phyloP scores from a whole-genome alignment of 441 rosid genomes.

The Pelargonium cotyledonis region DNA sequence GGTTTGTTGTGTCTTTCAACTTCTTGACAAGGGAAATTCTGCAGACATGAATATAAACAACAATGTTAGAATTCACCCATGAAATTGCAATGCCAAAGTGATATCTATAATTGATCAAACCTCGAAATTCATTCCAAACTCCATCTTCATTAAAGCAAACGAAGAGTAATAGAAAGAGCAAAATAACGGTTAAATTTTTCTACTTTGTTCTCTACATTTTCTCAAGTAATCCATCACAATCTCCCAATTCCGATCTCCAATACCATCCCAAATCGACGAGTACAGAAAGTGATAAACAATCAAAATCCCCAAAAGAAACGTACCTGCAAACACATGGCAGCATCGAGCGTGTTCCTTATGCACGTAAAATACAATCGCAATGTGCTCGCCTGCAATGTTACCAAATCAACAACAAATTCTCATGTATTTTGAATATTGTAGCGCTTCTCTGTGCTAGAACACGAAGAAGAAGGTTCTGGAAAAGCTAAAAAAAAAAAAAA shows the following conservation, averaged over 20 bases:
- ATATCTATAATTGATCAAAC: constrained; percentile 8
- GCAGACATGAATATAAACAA: constrained; percentile 22
- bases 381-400: constrained; percentile 46
- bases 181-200: too few relatives aligned
- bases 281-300: background rate
- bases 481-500: constrained; percentile 8
- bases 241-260: constrained; percentile 3
- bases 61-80: background rate
- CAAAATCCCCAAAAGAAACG: too few relatives aligned
- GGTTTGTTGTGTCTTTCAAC: constrained; percentile 99
- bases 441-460: background rate
- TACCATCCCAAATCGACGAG: background rate
- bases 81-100: constrained; percentile 6
- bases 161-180: background rate
- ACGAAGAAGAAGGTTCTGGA: background rate
- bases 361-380: constrained; percentile 74
- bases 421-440: background rate
- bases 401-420: background rate
- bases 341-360: constrained; percentile 85
- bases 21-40: constrained; percentile 99
- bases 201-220: too few relatives aligned
- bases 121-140: background rate
- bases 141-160: background rate
- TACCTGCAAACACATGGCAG: constrained; percentile 91
- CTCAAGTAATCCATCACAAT: background rate